Percentiles rank a stretch among this genome's conserved stretches.
Conservation (phyloP, 2,329 filamentous ascomycete species). For the Emydomyces testavorans region DNA sequence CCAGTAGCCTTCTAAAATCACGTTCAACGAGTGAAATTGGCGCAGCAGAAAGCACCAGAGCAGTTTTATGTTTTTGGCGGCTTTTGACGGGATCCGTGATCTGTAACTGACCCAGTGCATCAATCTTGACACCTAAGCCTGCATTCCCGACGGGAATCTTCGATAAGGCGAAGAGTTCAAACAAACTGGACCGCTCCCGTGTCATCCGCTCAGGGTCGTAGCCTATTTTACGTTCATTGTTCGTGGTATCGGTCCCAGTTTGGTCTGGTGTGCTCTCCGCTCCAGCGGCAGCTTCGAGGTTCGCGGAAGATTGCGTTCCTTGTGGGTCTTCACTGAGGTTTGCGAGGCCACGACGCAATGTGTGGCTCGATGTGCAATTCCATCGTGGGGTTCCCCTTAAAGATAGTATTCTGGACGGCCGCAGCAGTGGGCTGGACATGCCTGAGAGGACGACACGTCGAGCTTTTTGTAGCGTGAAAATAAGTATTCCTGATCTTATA, state of each 20-base stretch:
- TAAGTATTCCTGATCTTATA: no score
- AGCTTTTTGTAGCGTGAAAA: no score
- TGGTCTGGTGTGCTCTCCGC: not conserved
- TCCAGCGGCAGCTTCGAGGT: not conserved
- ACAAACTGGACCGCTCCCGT: slow-evolving; percentile 7
- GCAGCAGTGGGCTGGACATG: not conserved
- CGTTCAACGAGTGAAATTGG: slow-evolving; percentile 16
- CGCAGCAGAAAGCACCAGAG: slow-evolving; percentile 15
- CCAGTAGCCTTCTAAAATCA: slow-evolving; percentile 17
- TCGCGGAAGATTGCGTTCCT: not conserved
- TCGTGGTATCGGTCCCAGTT: not conserved
- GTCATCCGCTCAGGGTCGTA: slow-evolving; percentile 12
- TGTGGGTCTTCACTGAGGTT: not conserved
- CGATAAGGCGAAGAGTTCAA: slow-evolving; percentile 18
- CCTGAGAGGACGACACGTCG: no score
- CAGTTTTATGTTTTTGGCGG: slow-evolving; percentile 16
- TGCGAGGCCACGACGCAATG: not conserved
- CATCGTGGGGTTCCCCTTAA: not conserved
- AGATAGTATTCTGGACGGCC: not conserved
- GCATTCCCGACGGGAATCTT: slow-evolving; percentile 15
- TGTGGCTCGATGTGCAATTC: not conserved
- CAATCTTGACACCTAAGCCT: slow-evolving; percentile 13
- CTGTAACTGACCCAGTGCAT: slow-evolving; percentile 12
- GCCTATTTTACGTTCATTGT: slow-evolving; percentile 14
- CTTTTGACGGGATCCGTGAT: slow-evolving; percentile 14